phyloP scores from a whole-genome alignment of 306 rosid species.

The Begonia fuchsioides region DNA sequence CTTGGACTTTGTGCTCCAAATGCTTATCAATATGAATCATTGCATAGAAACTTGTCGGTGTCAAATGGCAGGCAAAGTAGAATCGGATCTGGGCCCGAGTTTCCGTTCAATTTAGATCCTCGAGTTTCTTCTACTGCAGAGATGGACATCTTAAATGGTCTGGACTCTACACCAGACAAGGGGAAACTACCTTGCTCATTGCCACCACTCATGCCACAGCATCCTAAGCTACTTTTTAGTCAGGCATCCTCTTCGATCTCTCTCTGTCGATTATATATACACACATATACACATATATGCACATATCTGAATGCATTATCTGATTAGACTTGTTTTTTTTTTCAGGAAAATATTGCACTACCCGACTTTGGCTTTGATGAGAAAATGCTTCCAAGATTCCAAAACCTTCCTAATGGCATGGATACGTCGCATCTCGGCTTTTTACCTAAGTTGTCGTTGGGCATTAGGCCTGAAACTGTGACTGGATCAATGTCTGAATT shows the following conservation, averaged over 20 bases:
- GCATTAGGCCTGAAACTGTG: slow-evolving; percentile 45
- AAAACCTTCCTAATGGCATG: slow-evolving; percentile 44
- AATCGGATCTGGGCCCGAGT: slow-evolving; percentile 61
- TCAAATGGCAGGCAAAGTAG: slow-evolving; percentile 48
- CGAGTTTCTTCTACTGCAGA: slow-evolving; percentile 16
- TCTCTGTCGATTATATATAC: neutral
- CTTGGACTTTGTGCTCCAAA: slow-evolving; percentile 93
- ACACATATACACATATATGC: no score
- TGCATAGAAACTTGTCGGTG: slow-evolving; percentile 45
- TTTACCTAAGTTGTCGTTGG: slow-evolving; percentile 68
- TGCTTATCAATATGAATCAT: slow-evolving; percentile 49
- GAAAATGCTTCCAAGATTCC: slow-evolving; percentile 63
- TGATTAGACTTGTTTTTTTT: slow-evolving; percentile 21
- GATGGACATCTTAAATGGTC: slow-evolving; percentile 28
- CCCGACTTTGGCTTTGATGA: slow-evolving; percentile 78
- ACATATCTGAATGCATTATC: no score
- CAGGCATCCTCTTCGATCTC: slow-evolving; percentile 31
- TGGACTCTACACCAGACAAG: slow-evolving; percentile 27
- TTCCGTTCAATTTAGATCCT: slow-evolving; percentile 82
- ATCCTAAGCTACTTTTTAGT: slow-evolving; percentile 43
- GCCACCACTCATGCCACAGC: slow-evolving; percentile 33
- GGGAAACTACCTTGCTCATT: slow-evolving; percentile 34
- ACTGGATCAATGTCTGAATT: slow-evolving; percentile 53
- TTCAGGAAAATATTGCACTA: slow-evolving; percentile 59
- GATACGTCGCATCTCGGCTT: slow-evolving; percentile 48